These are phyloP conservation scores for Endotrypanum monterogeii DNA, from an alignment of 208 protist genomes.

Conservation along the genomic window DNA sequence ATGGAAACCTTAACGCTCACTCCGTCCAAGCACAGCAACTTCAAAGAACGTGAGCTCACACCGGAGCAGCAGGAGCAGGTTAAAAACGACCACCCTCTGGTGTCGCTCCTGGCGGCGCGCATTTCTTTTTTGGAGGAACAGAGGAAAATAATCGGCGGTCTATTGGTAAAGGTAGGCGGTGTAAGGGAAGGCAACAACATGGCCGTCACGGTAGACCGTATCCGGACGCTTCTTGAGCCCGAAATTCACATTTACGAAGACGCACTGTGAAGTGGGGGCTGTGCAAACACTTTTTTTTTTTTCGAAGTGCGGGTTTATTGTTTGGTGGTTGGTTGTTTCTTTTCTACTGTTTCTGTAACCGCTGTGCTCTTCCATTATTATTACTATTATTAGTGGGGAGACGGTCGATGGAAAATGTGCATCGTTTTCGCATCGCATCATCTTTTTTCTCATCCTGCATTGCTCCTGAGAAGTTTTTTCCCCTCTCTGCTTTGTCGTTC, in stretches of 20 bases:
- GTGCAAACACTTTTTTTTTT: too few relatives aligned
- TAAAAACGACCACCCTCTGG: slow-evolving; percentile 30
- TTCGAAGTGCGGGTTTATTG: too few relatives aligned
- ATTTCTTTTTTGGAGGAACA: slow-evolving; percentile 48
- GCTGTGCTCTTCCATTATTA: too few relatives aligned
- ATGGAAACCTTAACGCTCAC: slow-evolving; percentile 19
- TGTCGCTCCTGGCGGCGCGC: slow-evolving; percentile 44
- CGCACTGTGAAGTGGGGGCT: slow-evolving; percentile 2
- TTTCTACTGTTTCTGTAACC: neutral
- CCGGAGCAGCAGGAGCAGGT: slow-evolving; percentile 37
- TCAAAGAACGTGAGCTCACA: slow-evolving; percentile 16
- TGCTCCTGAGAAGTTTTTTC: too few relatives aligned
- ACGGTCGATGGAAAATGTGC: too few relatives aligned
- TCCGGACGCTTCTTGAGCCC: slow-evolving; percentile 26
- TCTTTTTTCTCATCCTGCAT: too few relatives aligned
- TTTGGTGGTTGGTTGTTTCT: neutral
- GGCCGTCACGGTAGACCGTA: slow-evolving; percentile 15
- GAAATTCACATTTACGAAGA: slow-evolving; percentile 30
- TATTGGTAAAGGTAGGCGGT: slow-evolving; percentile 24
- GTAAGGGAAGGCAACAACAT: slow-evolving; percentile 21
- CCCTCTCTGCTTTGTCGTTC: too few relatives aligned
- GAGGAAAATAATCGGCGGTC: slow-evolving; percentile 30
- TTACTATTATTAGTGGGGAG: too few relatives aligned
- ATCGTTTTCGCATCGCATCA: too few relatives aligned
- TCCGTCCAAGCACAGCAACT: slow-evolving; percentile 10